Conservation (phyloP, 192 early-diverging fungal species). For the Umbelopsis sp. region DNA sequence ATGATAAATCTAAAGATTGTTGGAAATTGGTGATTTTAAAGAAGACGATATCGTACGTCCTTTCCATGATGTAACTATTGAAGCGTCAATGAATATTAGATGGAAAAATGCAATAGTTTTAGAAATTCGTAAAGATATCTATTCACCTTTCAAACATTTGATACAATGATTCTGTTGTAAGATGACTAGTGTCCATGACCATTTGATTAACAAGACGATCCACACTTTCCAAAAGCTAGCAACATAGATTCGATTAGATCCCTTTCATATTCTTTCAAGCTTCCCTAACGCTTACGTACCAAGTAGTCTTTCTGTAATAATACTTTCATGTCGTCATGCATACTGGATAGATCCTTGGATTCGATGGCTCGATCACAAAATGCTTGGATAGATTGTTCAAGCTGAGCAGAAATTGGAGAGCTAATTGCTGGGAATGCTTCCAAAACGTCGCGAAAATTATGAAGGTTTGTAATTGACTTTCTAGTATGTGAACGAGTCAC, state of each 20-base stretch:
- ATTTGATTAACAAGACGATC: slow-evolving; percentile 18
- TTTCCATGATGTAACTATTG: slow-evolving; percentile 50
- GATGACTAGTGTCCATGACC: slow-evolving; percentile 24
- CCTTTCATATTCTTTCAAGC: neutral
- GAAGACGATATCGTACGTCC: slow-evolving; percentile 54
- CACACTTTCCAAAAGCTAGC: slow-evolving; percentile 33
- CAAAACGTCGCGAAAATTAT: slow-evolving; percentile 9
- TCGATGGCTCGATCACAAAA: slow-evolving; percentile 16
- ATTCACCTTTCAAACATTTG: slow-evolving; percentile 38
- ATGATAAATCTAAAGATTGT: slow-evolving; percentile 37
- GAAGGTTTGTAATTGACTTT: neutral
- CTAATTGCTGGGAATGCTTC: slow-evolving; percentile 11
- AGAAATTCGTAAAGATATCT: neutral
- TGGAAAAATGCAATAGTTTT: no score
- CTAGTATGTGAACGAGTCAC: neutral
- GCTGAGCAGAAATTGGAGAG: neutral
- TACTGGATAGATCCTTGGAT: slow-evolving; percentile 1
- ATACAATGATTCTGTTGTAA: slow-evolving; percentile 26
- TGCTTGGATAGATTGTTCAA: slow-evolving; percentile 14
- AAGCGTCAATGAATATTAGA: no score
- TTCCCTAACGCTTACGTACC: neutral
- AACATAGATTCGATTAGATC: neutral
- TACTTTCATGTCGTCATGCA: slow-evolving; percentile 4
- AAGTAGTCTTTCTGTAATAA: slow-evolving; percentile 8
- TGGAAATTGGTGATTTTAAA: slow-evolving; percentile 50